Conservation (phyloP, 208 protist species). For the Crithidia acanthocephali region DNA sequence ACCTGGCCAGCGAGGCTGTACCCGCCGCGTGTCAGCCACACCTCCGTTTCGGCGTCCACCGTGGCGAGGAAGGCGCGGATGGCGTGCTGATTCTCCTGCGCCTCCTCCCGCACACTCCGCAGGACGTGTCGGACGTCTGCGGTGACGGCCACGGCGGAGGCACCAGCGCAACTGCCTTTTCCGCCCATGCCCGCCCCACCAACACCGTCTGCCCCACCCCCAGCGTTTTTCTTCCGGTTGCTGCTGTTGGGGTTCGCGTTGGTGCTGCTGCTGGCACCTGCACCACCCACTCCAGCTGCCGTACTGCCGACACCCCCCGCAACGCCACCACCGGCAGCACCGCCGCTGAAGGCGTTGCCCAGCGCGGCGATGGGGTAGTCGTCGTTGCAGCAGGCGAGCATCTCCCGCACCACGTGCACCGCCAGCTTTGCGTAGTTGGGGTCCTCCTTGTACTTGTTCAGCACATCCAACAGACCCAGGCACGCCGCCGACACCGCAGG, state of each 20-base stretch:
- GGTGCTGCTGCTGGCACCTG: constrained; percentile 22
- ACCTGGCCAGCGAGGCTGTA: constrained; percentile 18
- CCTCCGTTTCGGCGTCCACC: constrained; percentile 18
- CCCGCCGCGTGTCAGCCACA: constrained; percentile 41
- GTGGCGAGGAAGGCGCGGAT: constrained; percentile 25
- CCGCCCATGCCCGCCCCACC: not conserved
- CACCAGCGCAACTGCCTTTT: not conserved
- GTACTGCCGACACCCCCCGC: not conserved
- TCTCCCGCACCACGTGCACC: constrained; percentile 49
- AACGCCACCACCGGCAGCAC: constrained; percentile 18
- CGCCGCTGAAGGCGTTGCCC: constrained; percentile 8
- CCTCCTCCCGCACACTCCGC: constrained; percentile 23
- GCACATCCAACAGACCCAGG: constrained; percentile 34
- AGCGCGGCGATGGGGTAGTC: constrained; percentile 29
- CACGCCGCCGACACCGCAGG: not conserved
- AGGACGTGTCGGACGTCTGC: constrained; percentile 28
- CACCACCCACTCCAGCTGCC: not conserved
- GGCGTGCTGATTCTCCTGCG: constrained; percentile 14
- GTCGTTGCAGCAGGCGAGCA: constrained; percentile 45
- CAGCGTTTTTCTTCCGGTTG: constrained; percentile 3
- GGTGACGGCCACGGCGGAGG: constrained; percentile 9
- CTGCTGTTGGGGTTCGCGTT: too few relatives aligned
- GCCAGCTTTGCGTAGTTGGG: constrained; percentile 53
- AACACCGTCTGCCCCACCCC: not conserved
- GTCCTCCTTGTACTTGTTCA: constrained; percentile 48